Base-by-base conservation (phyloP, 129 eudicot species). In the Arctium minus region DNA sequence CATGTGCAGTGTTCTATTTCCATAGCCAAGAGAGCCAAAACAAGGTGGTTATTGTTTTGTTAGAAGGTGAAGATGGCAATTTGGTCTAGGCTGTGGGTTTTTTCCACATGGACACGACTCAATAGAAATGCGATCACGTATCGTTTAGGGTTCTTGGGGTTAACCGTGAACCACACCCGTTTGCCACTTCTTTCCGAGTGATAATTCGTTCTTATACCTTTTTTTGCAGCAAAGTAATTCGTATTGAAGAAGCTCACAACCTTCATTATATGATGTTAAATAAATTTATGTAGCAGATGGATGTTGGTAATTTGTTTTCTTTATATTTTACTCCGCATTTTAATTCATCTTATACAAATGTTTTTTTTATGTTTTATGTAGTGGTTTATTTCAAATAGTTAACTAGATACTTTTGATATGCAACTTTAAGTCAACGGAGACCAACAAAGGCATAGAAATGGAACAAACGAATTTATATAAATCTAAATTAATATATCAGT, bases 101-200 rank as follows among this genome's bases (percentile, higher is more conserved):
- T 75, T 93, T 97, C 36, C 98, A 93, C 84, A 85, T 91, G 98
- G 97, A 93, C 79, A 93, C 98, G 38, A 88, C 98, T 56, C 89
- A 84, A 1, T 91, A 97, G 98, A 74, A 87, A 70, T 94, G 37
- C 0, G 79, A 81, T 40, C 98, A 91, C 46, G 86, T 82, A 2
- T 82, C 98, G 11, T 91, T 93, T 78, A 39, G 85, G 8, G 89
- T 90, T 83, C 92, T 93, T 9, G 90, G 90, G 33, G 86, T 87
- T n/a, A 87, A 75, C 98, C 98, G 4, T 93, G 98, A 82, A 72
- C 89, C 37, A 85, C 90, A 1, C 93, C 98, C 2, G 88, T 93
- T 9, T 93, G 98, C 83, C 98, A 89, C 84, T 93, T 91, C 92
- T 91, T 91, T 75, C 98, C 98, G 2, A 87, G 92, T 0, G 98